A percentile compares a stretch with the other conserved stretches of the same genome.
phyloP scores from a whole-genome alignment of 2,329 filamentous ascomycete genomes.

The Neoscytalidium dimidiatum region DNA sequence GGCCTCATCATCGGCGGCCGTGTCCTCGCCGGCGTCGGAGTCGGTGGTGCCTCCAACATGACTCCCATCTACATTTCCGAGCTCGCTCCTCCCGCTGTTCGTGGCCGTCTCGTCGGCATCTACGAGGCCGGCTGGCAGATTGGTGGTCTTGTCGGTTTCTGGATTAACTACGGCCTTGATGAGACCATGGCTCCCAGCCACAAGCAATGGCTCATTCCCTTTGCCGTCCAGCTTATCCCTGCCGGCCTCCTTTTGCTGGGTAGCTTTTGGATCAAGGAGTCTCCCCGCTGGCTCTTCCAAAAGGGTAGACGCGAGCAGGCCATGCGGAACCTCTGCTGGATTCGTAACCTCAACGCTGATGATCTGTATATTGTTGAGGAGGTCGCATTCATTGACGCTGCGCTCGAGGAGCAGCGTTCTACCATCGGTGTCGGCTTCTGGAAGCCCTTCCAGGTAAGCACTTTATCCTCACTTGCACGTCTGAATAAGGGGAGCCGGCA shows the following conservation, averaged over 20 bases:
- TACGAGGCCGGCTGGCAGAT: constrained; percentile 60
- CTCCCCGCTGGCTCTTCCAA: constrained; percentile 65
- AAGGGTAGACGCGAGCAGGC: constrained; percentile 64
- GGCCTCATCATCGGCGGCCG: constrained; percentile 61
- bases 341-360: constrained; percentile 58
- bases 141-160: constrained; percentile 52
- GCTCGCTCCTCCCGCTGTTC: constrained; percentile 58
- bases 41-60: constrained; percentile 59
- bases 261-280: constrained; percentile 61
- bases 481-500: background rate
- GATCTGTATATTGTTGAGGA: constrained; percentile 74
- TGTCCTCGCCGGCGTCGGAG: constrained; percentile 59
- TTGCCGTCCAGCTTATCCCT: constrained; percentile 57
- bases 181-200: constrained; percentile 46
- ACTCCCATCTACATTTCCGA: constrained; percentile 64
- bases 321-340: constrained; percentile 56
- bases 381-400: constrained; percentile 68
- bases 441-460: constrained; percentile 48
- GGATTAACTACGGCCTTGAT: constrained; percentile 47
- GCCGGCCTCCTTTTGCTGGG: constrained; percentile 41
- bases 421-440: constrained; percentile 72
- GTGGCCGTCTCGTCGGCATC: constrained; percentile 60
- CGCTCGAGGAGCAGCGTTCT: constrained; percentile 64
- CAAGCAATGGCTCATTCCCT: constrained; percentile 57
- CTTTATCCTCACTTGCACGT: constrained; percentile 46